A percentile compares a stretch with the other conserved stretches of the same genome.
Evolutionary conservation across 108 stramenopile genomes (phyloP).

Genomic region (Nitzschia putrida): DNA sequence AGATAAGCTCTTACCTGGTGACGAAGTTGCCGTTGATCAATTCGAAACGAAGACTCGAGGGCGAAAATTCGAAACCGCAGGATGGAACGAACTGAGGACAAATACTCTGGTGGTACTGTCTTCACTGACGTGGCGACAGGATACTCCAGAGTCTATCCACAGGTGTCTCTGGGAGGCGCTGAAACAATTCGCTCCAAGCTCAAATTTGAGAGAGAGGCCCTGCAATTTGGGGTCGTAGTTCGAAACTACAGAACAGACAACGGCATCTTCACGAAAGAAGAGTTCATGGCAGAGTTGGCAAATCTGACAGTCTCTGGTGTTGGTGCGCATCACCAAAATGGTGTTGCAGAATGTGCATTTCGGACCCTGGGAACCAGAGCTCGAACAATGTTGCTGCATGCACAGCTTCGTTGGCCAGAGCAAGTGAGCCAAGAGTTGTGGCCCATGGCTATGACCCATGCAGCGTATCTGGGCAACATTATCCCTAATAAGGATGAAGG

Average conservation of each 20-base stretch:
- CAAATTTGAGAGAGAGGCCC: constrained; percentile 26
- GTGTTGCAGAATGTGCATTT: constrained; percentile 34
- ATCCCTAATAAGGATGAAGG: constrained; percentile 26
- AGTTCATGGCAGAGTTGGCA: constrained; percentile 2
- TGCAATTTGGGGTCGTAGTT: constrained; percentile 24
- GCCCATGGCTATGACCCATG: constrained; percentile 55
- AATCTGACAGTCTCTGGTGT: constrained; percentile 14
- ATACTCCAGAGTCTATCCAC: constrained; percentile 12
- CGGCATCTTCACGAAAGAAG: constrained; percentile 32
- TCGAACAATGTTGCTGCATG: constrained; percentile 44
- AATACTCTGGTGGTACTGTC: constrained; percentile 38
- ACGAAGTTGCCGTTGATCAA: constrained; percentile 43
- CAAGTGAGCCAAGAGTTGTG: constrained; percentile 23
- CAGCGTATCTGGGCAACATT: constrained; percentile 38
- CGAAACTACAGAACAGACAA: constrained; percentile 38
- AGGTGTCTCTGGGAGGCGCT: constrained; percentile 27
- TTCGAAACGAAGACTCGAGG: constrained; percentile 39
- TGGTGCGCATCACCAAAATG: constrained; percentile 50
- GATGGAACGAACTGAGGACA: constrained; percentile 26
- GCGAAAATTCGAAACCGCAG: constrained; percentile 26
- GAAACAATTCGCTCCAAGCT: constrained; percentile 46
- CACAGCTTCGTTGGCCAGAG: constrained; percentile 36
- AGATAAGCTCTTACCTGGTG: constrained; percentile 29
- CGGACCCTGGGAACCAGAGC: constrained; percentile 26
- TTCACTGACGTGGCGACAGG: constrained; percentile 47